Percentiles rank a stretch among this genome's conserved stretches.
phyloP scores from a whole-genome alignment of 2,329 filamentous ascomycete species.

The Colletotrichum sp. region DNA sequence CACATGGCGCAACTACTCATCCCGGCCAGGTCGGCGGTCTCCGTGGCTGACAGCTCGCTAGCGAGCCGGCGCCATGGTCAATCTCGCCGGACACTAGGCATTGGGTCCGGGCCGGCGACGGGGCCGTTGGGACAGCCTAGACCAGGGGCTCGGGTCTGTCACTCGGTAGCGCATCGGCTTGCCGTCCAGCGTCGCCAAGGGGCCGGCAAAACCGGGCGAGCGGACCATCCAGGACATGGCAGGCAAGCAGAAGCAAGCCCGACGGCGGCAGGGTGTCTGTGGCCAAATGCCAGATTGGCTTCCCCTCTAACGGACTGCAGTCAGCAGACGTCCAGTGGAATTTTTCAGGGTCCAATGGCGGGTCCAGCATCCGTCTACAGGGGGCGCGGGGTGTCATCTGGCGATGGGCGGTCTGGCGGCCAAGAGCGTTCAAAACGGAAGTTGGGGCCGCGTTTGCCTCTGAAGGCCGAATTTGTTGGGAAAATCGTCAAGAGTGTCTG shows the following conservation, averaged over 20 bases:
- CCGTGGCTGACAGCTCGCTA: not conserved
- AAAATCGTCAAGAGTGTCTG: not conserved
- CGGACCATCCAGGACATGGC: not conserved
- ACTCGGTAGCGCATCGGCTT: not conserved
- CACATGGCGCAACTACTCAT: not conserved
- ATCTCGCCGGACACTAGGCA: not conserved
- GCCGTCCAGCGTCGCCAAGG: not conserved
- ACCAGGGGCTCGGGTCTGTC: not conserved
- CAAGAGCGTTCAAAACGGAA: conserved; percentile 20
- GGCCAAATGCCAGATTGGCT: conserved; percentile 13
- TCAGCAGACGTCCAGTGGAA: not conserved
- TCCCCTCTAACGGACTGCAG: conserved; percentile 12
- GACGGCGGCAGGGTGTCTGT: not conserved
- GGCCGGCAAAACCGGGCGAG: not conserved
- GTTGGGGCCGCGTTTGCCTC: conserved; percentile 15
- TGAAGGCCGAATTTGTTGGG: conserved; percentile 21
- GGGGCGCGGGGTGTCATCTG: conserved; percentile 10
- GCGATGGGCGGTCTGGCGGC: conserved; percentile 21
- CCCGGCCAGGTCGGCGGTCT: not conserved
- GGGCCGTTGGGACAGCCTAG: not conserved
- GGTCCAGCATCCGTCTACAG: not conserved
- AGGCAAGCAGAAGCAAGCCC: not conserved
- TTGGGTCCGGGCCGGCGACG: not conserved
- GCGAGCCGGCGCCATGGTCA: not conserved
- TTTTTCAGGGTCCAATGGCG: conserved; percentile 16